Conservation (phyloP, 345 rosid species). For the Eucalyptus leucophloia region DNA sequence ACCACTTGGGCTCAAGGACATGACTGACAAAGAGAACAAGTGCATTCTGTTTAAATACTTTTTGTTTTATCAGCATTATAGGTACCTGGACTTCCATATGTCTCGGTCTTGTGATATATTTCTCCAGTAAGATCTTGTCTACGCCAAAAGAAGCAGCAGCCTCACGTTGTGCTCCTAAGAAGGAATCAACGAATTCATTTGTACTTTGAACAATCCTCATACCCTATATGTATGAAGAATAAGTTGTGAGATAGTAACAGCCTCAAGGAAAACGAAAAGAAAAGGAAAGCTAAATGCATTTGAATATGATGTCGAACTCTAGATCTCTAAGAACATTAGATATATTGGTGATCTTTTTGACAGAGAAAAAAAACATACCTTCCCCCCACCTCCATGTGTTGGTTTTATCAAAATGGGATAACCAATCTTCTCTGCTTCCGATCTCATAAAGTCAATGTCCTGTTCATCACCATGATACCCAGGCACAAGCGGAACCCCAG, state of each 20-base stretch:
- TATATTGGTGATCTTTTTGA: not conserved
- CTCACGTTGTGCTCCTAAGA: conserved; percentile 91
- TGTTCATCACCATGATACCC: conserved; percentile 90
- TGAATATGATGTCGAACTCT: not conserved
- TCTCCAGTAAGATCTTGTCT: conserved; percentile 85
- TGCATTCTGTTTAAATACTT: not conserved
- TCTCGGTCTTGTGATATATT: conserved; percentile 83
- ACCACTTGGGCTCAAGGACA: too few relatives aligned
- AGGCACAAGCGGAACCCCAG: conserved; percentile 90
- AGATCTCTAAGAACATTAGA: not conserved
- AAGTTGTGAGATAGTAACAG: not conserved
- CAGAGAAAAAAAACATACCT: conserved; percentile 23
- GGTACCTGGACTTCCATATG: conserved; percentile 94
- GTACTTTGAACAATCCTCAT: conserved; percentile 76
- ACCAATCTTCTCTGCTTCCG: conserved; percentile 84
- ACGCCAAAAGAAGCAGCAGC: conserved; percentile 93
- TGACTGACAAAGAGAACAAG: not conserved
- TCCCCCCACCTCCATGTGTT: conserved; percentile 95
- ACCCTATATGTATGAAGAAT: not conserved
- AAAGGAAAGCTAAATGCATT: not conserved
- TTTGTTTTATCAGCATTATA: not conserved
- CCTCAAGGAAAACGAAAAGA: not conserved
- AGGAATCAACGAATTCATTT: conserved; percentile 56
- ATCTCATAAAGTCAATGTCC: conserved; percentile 69
- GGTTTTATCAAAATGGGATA: conserved; percentile 88